Base-by-base conservation (phyloP, 768 basidiomycete species). In the Psilocybe tampanensis region DNA sequence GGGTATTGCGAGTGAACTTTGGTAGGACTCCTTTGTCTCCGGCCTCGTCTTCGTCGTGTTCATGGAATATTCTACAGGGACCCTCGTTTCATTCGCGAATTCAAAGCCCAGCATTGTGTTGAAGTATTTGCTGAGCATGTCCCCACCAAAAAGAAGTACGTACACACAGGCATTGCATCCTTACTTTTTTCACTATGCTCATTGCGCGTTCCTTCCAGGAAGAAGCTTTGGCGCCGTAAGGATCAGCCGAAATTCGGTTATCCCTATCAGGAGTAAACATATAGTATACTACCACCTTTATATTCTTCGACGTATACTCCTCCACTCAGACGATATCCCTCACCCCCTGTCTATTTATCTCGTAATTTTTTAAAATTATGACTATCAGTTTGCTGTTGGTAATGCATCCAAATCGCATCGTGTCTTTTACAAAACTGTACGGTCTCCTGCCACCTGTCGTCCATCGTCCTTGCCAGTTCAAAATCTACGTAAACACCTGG, bases 1-100 rank as follows among this genome's bases (percentile, higher is more conserved):
- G 39, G 96, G 96, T 11, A 81, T 98, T 63, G 96, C 96, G 0
- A 95, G 94, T 70, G 96, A 98, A 73, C 85, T 98, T 21, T 98
- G 96, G 95, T 94, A 62, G 59, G 81, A 66, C 26, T 43, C 47
- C 2, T 17, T 26, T 18, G n/a, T 47, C 8, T 11, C 12, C 18
- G 12, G 18, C 7, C 36, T 50, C 17, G 36, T 34, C 17, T 44
- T 26, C 18, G 13, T 43, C 26, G 0, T 26, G 24, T 23, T 21
- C 32, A 11, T 23, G 24, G 17, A 3, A 17, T 8, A 22, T 19
- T 33, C 8, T 19, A 22, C 60, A 95, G 93, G 95, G 96, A 98
- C 68, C 96, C 96, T 22, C 87, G 90, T 0, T 98, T 96, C 74
- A 95, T 98, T 64, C 88, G 94, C 26, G 86, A 90, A 66, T 98